These are phyloP conservation scores for Cladosporium sp. DNA, from an alignment of 2,329 filamentous ascomycete genomes.

Conservation along the genomic window DNA sequence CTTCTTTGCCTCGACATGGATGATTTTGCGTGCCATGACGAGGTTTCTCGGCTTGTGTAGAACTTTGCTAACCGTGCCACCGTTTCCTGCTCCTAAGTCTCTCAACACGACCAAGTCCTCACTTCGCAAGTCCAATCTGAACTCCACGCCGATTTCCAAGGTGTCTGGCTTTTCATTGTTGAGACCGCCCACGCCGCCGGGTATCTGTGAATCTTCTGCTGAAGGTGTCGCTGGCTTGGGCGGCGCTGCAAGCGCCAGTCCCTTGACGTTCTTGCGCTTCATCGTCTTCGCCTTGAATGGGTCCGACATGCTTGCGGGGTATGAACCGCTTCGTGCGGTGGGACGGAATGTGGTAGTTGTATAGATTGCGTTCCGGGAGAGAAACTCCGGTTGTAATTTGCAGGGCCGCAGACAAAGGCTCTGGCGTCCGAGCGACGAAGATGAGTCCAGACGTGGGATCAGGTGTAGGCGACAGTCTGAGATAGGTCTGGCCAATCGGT, in stretches of 20 bases:
- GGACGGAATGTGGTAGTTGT: not conserved
- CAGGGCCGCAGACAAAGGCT: not conserved
- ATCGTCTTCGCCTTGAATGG: slow-evolving; percentile 69
- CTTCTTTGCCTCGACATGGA: slow-evolving; percentile 96
- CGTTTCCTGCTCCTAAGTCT: slow-evolving; percentile 92
- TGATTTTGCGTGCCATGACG: slow-evolving; percentile 98
- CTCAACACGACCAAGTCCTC: slow-evolving; percentile 92
- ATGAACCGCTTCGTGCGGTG: slow-evolving; percentile 7
- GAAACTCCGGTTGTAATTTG: not conserved
- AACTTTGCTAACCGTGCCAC: slow-evolving; percentile 97
- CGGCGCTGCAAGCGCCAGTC: slow-evolving; percentile 78
- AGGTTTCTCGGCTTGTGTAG: slow-evolving; percentile 91
- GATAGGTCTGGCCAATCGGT: not conserved
- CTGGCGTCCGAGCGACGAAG: not conserved
- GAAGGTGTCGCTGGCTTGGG: slow-evolving; percentile 68
- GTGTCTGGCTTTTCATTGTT: slow-evolving; percentile 60
- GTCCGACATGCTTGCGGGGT: slow-evolving; percentile 46
- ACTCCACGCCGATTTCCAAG: slow-evolving; percentile 95
- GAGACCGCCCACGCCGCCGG: slow-evolving; percentile 56
- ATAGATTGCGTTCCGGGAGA: not conserved
- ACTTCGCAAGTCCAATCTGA: slow-evolving; percentile 84
- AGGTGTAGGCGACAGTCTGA: not conserved
- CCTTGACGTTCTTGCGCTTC: slow-evolving; percentile 99
- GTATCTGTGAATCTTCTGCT: slow-evolving; percentile 63
- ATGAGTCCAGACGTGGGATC: not conserved